Evolutionary conservation across 495 filamentous ascomycete genomes (phyloP).

Genomic region (Penicillium lagena): DNA sequence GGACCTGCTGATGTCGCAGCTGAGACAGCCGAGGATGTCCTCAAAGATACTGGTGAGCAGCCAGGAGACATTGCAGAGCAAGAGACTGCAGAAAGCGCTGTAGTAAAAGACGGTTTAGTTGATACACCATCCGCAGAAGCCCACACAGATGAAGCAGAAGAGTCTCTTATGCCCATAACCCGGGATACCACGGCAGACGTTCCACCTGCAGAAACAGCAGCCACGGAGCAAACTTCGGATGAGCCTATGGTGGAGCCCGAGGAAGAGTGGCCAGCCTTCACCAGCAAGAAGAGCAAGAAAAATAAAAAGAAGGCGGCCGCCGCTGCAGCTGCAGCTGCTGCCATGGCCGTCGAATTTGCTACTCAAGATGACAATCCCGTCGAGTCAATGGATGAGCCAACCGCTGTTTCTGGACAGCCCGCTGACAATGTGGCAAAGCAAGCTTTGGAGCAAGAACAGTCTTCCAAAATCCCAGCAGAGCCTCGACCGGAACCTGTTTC

Average conservation of each 20-base stretch:
- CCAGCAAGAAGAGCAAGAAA: constrained; percentile 26
- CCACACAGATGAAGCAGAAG: too few species aligned
- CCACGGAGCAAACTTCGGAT: constrained; percentile 9
- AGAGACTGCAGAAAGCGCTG: not conserved
- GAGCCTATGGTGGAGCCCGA: constrained; percentile 8
- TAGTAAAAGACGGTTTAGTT: not conserved
- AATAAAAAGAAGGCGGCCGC: constrained; percentile 12
- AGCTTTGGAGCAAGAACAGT: not conserved
- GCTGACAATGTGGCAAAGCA: not conserved
- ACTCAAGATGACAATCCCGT: constrained; percentile 3
- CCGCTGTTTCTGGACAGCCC: not conserved
- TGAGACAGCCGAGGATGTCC: not conserved
- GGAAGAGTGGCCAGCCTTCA: constrained; percentile 1
- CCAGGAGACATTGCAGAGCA: not conserved
- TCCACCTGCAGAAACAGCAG: constrained; percentile 2
- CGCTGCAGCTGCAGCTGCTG: constrained; percentile 1
- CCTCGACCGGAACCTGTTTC: not conserved
- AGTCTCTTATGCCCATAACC: too few species aligned
- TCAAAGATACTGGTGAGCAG: too few species aligned
- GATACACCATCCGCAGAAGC: too few species aligned
- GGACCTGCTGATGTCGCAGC: not conserved
- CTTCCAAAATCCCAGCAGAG: not conserved
- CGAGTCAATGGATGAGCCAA: constrained; percentile 2
- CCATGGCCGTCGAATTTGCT: not conserved
- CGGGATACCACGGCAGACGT: too few species aligned